Base-by-base conservation (phyloP, 1,284 basidiomycete genomes). In the Melampsora occidentalis region DNA sequence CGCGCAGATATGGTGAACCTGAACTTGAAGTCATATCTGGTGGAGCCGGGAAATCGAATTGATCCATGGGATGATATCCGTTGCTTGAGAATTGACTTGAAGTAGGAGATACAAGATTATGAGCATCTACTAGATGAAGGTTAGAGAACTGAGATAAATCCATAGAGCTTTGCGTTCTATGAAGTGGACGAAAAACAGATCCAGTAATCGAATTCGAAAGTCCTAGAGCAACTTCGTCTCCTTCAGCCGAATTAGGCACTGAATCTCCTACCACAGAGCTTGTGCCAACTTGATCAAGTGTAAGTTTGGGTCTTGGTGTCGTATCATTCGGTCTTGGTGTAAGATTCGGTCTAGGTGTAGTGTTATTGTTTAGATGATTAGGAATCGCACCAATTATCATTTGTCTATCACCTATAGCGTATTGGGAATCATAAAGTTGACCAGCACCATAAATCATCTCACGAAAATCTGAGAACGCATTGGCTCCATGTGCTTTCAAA, bases 81-180 rank as follows among this genome's bases (percentile, higher is more conserved):
- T 46, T 46, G 42, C 14, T 16, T 28, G 51, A 48, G 48, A 62
- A 63, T 39, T 64, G 49, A 51, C 28, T 48, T 46, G 42, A 46
- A 25, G 35, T 22, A 20, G 31, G 20, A 33, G 33, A 25, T 28
- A 28, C 20, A 20, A 64, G 62, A 20, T 35, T 14, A 64, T 64
- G 22, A 64, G 22, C 33, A 31, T 76, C 65, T 31, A 62, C 42
- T 64, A 68, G 35, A 22, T 69, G 53, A 22, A 76, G 42, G n/a
- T 76, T 76, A 14, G 73, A 76, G n/a, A 76, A 76, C 53, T 69
- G 65, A 69, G 65, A 66, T 25, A 76, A 28, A 49, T 76, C 73
- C 73, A 76, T 76, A 9, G 73, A 76, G 42, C 73, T 76, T 42
- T 76, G 73, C 20, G 73, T 53, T 53, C 66, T 68, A 46, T 76